These are phyloP conservation scores for Candida albicans DNA, from an alignment of 1,139 yeast species.

Conservation along the genomic window DNA sequence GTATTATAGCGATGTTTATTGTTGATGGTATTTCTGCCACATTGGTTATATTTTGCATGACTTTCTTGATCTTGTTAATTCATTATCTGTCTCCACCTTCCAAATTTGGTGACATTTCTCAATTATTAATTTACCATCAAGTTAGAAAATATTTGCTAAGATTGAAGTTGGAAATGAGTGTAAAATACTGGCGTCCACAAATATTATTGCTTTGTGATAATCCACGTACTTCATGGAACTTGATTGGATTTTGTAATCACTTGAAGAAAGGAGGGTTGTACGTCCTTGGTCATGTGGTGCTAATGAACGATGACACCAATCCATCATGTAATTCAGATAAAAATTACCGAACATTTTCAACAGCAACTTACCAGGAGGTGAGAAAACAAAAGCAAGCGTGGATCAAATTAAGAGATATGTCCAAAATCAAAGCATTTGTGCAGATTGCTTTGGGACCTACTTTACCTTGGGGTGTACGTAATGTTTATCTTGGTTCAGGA, in stretches of 20 bases:
- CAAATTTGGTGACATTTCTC: conserved; percentile 97
- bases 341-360: conserved; percentile 28
- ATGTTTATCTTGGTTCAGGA: conserved; percentile 88
- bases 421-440: conserved; percentile 85
- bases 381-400: conserved; percentile 76
- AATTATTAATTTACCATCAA: conserved; percentile 89
- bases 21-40: conserved; percentile 91
- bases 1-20: conserved; percentile 84
- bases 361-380: conserved; percentile 57
- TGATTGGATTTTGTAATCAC: conserved; percentile 92
- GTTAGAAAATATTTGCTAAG: conserved; percentile 85
- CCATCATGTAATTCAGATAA: conserved; percentile 15
- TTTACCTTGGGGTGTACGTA: conserved; percentile 94
- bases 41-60: conserved; percentile 64
- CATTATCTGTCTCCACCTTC: conserved; percentile 93
- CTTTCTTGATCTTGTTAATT: conserved; percentile 68
- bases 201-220: conserved; percentile 82
- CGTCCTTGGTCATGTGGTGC: conserved; percentile 85
- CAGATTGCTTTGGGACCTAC: conserved; percentile 88
- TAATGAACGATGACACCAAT: conserved; percentile 49
- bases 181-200: conserved; percentile 97
- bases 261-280: conserved; percentile 93
- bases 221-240: conserved; percentile 87
- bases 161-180: conserved; percentile 80
- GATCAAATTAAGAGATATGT: conserved; percentile 74